These are phyloP conservation scores for Tagetes erecta DNA, from an alignment of 129 eudicot species.

Conservation along the genomic window DNA sequence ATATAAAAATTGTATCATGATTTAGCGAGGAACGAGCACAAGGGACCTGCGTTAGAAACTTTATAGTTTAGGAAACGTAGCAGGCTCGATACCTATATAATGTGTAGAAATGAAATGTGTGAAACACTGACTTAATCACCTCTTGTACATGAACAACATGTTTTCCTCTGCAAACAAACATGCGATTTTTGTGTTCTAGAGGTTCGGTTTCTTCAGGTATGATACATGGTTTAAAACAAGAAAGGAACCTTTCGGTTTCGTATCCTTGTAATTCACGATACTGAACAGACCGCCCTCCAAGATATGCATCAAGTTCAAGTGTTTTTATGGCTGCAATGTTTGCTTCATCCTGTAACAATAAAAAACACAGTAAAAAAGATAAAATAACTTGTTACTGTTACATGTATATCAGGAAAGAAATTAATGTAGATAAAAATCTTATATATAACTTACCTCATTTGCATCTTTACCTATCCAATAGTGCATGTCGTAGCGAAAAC, in stretches of 20 bases:
- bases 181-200: constrained; percentile 62
- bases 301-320: constrained; percentile 72
- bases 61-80: constrained; percentile 8
- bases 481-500: constrained; percentile 72
- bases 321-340: constrained; percentile 36
- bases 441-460: constrained; percentile 55
- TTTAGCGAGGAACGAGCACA: constrained; percentile 87
- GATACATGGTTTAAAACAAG: constrained; percentile 79
- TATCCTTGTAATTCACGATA: constrained; percentile 85
- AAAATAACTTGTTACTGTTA: neutral
- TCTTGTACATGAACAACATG: constrained; percentile 90
- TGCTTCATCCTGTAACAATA: constrained; percentile 30
- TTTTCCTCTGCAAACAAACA: constrained; percentile 75
- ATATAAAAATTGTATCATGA: constrained; percentile 76
- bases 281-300: constrained; percentile 78
- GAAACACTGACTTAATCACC: constrained; percentile 43
- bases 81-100: constrained; percentile 19
- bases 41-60: constrained; percentile 52
- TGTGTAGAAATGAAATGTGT: neutral
- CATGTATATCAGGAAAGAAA: neutral
- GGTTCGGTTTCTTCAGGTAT: constrained; percentile 60
- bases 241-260: constrained; percentile 75
- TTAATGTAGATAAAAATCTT: neutral
- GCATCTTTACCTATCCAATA: constrained; percentile 97
- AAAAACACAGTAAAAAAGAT: neutral